Base-by-base conservation (phyloP, 2,329 filamentous ascomycete species). In the Aspergillus persii region DNA sequence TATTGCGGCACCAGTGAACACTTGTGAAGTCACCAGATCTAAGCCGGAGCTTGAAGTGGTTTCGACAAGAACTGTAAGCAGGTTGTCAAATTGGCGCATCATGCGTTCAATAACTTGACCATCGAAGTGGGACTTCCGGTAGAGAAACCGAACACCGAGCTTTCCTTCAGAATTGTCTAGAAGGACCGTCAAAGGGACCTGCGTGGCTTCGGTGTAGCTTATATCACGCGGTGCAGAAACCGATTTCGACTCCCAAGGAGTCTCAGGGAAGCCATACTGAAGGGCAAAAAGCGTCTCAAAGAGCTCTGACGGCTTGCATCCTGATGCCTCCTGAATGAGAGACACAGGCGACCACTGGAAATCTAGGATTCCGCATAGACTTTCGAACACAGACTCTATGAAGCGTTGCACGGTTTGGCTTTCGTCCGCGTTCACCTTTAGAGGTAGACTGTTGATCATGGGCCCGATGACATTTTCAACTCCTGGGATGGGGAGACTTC, bases 401-500 rank as follows among this genome's bases (percentile, higher is more conserved):
- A 41, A 41, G 12, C 27, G 3, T 50, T 50, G 49, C 30, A 33
- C 52, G 4, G 55, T 11, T 23, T 31, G n/a, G 1, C 23, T 29
- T 8, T 54, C n/a, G 6, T 65, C 46, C 8, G 69, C 18, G 8
- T 58, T 55, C 18, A 69, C 53, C 3, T 59, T 53, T 7, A 73
- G 59, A 2, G 71, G 71, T 7, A 74, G 53, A 1, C 65, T 66
- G 26, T 76, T 75, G 44, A 78, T 66, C 12, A 75, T 36, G 1
- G 76, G 74, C 0, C 77, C 78, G 5, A 77, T 64, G 1, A 69
- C 66, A 8, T 68, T 62, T 5, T 66, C 63, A 18, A 57, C 51
- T 9, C 60, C 55, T 12, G 54, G n/a, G 11, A 62, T 39, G 3
- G 55, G 47, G 47, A 59, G 27, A 15, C 54, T 56, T 8, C 60